Conservation (phyloP, 2,329 filamentous ascomycete species). For the Talaromyces amestolkiae region DNA sequence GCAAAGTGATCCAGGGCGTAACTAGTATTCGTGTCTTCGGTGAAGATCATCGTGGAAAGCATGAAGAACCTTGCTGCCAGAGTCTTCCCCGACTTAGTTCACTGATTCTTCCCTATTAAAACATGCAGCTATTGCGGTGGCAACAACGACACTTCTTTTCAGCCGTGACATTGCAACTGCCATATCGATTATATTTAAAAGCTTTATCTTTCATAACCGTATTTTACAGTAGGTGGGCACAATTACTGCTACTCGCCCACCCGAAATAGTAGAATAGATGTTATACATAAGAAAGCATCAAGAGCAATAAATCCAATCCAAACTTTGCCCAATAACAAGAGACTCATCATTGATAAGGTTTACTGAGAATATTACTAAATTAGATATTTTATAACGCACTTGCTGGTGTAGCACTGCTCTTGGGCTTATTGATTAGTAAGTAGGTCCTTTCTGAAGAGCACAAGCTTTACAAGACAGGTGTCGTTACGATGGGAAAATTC, state of each 20-base stretch:
- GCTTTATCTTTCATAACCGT: no score
- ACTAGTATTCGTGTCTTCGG: no score
- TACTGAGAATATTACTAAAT: constrained; percentile 7
- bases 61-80: no score
- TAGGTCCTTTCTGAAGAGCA: constrained; percentile 6
- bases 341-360: constrained; percentile 1
- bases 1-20: no score
- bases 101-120: no score
- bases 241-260: not conserved
- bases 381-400: constrained; percentile 5
- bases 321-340: constrained; percentile 2
- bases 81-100: no score
- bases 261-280: not conserved
- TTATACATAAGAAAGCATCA: not conserved
- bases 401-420: constrained; percentile 8
- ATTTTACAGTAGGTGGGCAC: no score
- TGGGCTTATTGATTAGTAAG: constrained; percentile 7
- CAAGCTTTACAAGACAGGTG: constrained; percentile 7
- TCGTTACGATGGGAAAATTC: constrained; percentile 1
- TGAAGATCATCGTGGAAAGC: no score
- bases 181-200: no score
- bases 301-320: constrained; percentile 3
- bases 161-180: no score
- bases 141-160: no score
- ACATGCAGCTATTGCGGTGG: no score